Evolutionary conservation across 2,329 filamentous ascomycete genomes (phyloP), one percentile per base, ranked within the genome.

Genomic region (Colletotrichum tanaceti): DNA sequence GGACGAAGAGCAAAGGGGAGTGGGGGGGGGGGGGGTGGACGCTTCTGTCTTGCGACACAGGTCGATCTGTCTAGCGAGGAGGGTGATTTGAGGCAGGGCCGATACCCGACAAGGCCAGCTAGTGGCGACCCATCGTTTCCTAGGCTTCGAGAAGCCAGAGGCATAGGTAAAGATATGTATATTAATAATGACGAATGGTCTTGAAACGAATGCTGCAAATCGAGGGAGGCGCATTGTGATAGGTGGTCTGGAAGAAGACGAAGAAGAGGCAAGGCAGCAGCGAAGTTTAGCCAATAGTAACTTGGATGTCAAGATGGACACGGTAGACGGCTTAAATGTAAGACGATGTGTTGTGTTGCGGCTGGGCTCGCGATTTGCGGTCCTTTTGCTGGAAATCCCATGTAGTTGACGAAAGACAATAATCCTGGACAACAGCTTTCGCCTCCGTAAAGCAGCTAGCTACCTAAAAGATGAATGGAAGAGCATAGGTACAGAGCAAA

Each of bases 111-210:
- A 53, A 38, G 11, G 50, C 44, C 16, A 38, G 13, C 44, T 32
- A 32, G 28, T 32, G 16, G 22, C 24, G 63, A 32, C 32, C 46
- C 53, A 60, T 50, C 49, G 38, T 44, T 32, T 32, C 47, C 49
- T 59, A 38, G 32, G 47, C 22, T 49, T 38, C 20, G 58, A 54
- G 44, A 65, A 55, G 43, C 28, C 47, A 55, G 62, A 52, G 38
- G 60, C 47, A 35, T 24, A 52, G 49, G 62, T 39, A 46, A 28
- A 60, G 43, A 50, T 65, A 58, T 68, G 65, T 68, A 68, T 61
- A 65, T 68, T 65, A 68, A 65, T 68, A 65, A 68, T 68, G 62
- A 65, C 43, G 65, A 68, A 68, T 68, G 62, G 62, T 43, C 55
- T 65, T 57, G 49, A 38, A 65, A 60, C 39, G 50, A 60, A 53